phyloP scores from a whole-genome alignment of 2,329 filamentous ascomycete species.

The Phialophora tarda region DNA sequence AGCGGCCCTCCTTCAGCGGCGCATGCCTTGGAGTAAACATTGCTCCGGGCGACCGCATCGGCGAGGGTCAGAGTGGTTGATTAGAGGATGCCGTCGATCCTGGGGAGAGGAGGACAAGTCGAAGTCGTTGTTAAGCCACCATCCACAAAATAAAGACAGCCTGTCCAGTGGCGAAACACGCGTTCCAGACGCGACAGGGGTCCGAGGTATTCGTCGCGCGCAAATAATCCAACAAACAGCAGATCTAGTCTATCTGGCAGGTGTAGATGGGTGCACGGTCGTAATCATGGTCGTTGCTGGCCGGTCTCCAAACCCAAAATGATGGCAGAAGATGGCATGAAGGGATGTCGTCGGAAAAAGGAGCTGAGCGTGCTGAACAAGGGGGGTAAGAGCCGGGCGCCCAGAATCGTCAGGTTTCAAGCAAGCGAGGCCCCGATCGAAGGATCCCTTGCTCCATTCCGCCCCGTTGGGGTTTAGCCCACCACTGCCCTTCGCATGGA shows the following conservation, averaged over 20 bases:
- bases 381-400: neutral
- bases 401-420: constrained; percentile 2
- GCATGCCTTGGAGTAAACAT: constrained; percentile 35
- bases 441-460: constrained; percentile 14
- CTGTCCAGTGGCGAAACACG: constrained; percentile 22
- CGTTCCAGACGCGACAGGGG: constrained; percentile 36
- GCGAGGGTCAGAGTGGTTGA: neutral
- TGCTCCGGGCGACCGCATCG: constrained; percentile 25
- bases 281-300: constrained; percentile 8
- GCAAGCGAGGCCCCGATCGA: constrained; percentile 1
- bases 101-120: constrained; percentile 25
- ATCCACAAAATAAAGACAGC: constrained; percentile 14
- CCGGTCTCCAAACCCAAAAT: neutral
- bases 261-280: constrained; percentile 8
- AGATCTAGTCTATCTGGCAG: constrained; percentile 13
- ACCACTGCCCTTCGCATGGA: constrained; percentile 19
- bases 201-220: neutral
- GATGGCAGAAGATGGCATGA: constrained; percentile 1
- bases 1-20: constrained; percentile 37
- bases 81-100: neutral
- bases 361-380: constrained; percentile 10
- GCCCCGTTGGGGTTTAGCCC: constrained; percentile 18
- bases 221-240: constrained; percentile 2
- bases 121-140: constrained; percentile 6
- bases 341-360: constrained; percentile 18